phyloP scores from a whole-genome alignment of 495 filamentous ascomycete genomes.

The Penicillium argentinense region DNA sequence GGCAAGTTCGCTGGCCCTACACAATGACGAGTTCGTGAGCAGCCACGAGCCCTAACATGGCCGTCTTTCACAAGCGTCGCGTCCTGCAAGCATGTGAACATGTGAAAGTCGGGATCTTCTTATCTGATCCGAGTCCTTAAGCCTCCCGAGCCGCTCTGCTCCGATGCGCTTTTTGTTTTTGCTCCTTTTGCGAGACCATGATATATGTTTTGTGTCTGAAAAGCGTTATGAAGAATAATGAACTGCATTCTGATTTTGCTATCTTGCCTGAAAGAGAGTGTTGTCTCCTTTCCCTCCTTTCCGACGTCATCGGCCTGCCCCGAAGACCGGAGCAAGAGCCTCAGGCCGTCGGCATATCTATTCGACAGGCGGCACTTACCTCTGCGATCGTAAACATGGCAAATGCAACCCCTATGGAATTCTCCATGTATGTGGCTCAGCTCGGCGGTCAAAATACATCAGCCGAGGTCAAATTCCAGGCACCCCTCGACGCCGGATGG shows the following conservation, averaged over 20 bases:
- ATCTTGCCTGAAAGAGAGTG: too few species aligned
- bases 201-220: too few species aligned
- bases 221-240: too few species aligned
- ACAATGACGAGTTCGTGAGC: too few species aligned
- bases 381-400: not conserved
- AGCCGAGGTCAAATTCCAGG: not conserved
- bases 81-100: conserved; percentile 15
- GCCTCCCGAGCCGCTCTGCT: conserved; percentile 11
- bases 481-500: not conserved
- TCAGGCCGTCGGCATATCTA: not conserved
- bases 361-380: not conserved
- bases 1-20: too few species aligned
- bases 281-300: too few species aligned
- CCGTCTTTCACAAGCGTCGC: conserved; percentile 13
- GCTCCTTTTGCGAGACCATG: not conserved
- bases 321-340: not conserved
- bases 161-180: conserved; percentile 2
- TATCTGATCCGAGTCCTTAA: conserved; percentile 19
- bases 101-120: conserved; percentile 14
- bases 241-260: too few species aligned
- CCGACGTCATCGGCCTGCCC: not conserved
- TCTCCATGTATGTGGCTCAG: too few species aligned
- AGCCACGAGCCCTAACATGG: too few species aligned
- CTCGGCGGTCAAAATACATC: too few species aligned
- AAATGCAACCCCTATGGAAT: not conserved